phyloP scores from a whole-genome alignment of 495 filamentous ascomycete genomes.

The Penicillium macrosclerotiorum region DNA sequence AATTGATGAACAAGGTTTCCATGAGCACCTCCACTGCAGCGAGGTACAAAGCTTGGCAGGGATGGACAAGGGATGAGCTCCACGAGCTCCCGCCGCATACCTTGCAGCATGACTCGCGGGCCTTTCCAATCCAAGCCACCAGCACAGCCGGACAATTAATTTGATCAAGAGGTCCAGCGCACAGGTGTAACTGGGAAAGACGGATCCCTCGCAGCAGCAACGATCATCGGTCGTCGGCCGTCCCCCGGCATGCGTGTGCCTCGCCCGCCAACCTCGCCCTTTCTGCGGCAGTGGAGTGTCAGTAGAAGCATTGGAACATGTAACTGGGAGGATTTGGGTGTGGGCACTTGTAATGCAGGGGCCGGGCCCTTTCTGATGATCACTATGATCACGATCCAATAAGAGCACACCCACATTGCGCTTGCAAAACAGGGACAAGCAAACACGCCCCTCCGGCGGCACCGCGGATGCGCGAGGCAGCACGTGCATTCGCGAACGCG shows the following conservation, averaged over 20 bases:
- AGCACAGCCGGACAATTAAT: not conserved
- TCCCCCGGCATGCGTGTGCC: too few relatives aligned
- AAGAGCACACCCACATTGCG: not conserved
- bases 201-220: not conserved
- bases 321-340: too few relatives aligned
- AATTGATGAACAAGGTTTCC: too few relatives aligned
- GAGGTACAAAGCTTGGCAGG: not conserved
- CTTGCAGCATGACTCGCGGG: not conserved
- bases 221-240: too few relatives aligned
- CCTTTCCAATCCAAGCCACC: not conserved
- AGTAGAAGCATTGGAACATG: too few relatives aligned
- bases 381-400: not conserved
- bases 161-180: not conserved
- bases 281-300: not conserved
- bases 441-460: too few relatives aligned
- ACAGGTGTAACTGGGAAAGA: not conserved
- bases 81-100: not conserved
- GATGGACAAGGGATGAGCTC: conserved; percentile 5
- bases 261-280: too few relatives aligned
- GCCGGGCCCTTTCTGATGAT: not conserved
- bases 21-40: too few relatives aligned
- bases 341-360: not conserved
- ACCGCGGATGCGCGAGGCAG: not conserved
- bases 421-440: too few relatives aligned
- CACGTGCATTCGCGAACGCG: not conserved